phyloP scores from a whole-genome alignment of 441 rosid species.

The Brassica hybrid region DNA sequence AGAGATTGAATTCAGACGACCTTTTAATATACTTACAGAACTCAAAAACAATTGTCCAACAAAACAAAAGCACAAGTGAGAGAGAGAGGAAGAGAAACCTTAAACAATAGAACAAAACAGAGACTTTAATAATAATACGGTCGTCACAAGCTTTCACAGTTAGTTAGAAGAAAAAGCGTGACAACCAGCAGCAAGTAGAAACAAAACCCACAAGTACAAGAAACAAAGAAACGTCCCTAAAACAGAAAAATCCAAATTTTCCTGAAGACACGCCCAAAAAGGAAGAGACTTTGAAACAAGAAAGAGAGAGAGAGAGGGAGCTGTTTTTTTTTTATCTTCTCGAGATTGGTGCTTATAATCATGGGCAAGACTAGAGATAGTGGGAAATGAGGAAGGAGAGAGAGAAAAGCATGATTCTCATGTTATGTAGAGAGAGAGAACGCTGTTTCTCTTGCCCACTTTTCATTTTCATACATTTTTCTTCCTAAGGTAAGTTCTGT shows the following conservation, averaged over 20 bases:
- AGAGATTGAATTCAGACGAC: conserved; percentile 20
- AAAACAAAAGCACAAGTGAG: conserved; percentile 10
- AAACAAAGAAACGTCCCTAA: conserved; percentile 39
- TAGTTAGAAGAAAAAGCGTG: conserved; percentile 35
- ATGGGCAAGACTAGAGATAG: conserved; percentile 18
- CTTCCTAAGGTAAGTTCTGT: not conserved
- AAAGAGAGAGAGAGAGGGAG: conserved; percentile 9
- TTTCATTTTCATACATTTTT: not conserved
- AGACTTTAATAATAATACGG: conserved; percentile 24
- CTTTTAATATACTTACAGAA: not conserved
- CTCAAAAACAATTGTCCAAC: conserved; percentile 16
- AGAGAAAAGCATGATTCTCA: conserved; percentile 27
- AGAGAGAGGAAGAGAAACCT: conserved; percentile 15
- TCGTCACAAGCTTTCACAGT: conserved; percentile 12
- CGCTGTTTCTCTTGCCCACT: conserved; percentile 14
- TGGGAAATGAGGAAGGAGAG: conserved; percentile 8
- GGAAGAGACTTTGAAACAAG: conserved; percentile 33
- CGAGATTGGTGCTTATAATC: conserved; percentile 29
- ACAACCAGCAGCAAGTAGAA: conserved; percentile 1
- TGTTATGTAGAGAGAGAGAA: conserved; percentile 8
- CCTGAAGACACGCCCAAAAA: conserved; percentile 42
- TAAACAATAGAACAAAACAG: not conserved
- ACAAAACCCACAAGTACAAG: conserved; percentile 18
- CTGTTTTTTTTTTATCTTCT: not conserved
- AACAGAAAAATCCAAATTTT: conserved; percentile 21